Evolutionary conservation across 257 asterid species (phyloP).

Genomic region (Nicotiana noctiflora): DNA sequence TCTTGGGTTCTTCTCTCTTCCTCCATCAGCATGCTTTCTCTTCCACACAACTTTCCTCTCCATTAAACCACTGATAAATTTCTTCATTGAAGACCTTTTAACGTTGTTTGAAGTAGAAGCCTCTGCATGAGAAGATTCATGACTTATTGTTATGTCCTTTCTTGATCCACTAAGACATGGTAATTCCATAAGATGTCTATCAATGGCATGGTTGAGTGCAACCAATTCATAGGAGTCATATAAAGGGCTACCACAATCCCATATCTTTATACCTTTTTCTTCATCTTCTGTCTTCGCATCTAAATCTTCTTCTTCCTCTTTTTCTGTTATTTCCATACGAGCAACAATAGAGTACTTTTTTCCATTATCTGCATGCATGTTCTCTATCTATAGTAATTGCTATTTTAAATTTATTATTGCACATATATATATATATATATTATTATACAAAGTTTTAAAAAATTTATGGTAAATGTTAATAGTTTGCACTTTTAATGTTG

Average conservation of each 20-base stretch:
- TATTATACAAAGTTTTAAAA: no score
- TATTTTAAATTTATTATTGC: no score
- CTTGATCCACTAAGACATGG: constrained; percentile 34
- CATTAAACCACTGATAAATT: not conserved
- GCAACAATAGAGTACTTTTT: not conserved
- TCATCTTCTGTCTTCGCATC: not conserved
- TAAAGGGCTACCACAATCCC: constrained; percentile 61
- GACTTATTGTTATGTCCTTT: not conserved
- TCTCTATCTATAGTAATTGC: not conserved
- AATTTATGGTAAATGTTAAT: no score
- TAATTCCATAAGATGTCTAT: constrained; percentile 38
- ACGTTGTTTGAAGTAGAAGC: not conserved
- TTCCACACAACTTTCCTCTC: not conserved
- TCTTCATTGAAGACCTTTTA: not conserved
- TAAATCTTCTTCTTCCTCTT: not conserved
- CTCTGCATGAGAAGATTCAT: not conserved
- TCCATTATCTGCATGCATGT: not conserved
- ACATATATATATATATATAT: no score
- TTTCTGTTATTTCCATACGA: not conserved
- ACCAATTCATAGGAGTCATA: constrained; percentile 60
- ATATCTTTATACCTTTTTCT: constrained; percentile 9
- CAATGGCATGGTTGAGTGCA: constrained; percentile 44
- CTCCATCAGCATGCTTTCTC: not conserved
- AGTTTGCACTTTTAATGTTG: no score
- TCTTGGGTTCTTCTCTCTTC: not conserved